These are phyloP conservation scores for Prosopis cineraria DNA, from an alignment of 306 rosid species.

Conservation along the genomic window DNA sequence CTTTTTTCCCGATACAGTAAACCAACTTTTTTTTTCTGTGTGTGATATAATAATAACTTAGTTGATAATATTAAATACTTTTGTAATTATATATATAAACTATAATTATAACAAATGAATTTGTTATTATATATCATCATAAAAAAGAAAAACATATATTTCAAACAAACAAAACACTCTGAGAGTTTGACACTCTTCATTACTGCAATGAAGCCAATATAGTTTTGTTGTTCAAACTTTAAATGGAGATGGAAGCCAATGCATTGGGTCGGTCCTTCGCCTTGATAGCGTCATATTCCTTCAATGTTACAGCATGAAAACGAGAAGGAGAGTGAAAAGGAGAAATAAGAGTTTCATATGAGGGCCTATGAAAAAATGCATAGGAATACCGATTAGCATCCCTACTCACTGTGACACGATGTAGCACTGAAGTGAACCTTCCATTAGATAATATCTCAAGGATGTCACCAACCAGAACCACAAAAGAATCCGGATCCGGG, in stretches of 20 bases:
- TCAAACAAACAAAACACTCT: too few species aligned
- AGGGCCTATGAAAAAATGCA: constrained; percentile 69
- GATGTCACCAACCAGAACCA: constrained; percentile 63
- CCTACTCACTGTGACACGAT: constrained; percentile 56
- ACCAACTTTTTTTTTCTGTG: too few species aligned
- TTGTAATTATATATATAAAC: too few species aligned
- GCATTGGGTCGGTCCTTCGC: constrained; percentile 52
- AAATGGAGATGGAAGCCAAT: constrained; percentile 35
- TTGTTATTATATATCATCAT: too few species aligned
- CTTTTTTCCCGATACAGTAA: too few species aligned
- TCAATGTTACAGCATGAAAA: constrained; percentile 52
- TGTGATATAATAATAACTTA: too few species aligned
- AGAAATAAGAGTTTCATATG: constrained; percentile 44
- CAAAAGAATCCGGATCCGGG: constrained; percentile 45
- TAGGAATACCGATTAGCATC: constrained; percentile 45
- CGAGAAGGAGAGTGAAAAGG: constrained; percentile 40
- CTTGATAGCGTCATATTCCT: constrained; percentile 56
- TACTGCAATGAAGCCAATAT: too few species aligned
- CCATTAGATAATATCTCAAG: constrained; percentile 64
- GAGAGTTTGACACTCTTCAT: too few species aligned
- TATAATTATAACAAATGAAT: too few species aligned
- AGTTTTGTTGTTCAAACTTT: too few species aligned
- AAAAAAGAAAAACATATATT: too few species aligned
- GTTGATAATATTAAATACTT: too few species aligned
- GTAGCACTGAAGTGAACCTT: constrained; percentile 46